Conservation (phyloP, 2,329 filamentous ascomycete species). For the Pseudogymnoascus sp. region DNA sequence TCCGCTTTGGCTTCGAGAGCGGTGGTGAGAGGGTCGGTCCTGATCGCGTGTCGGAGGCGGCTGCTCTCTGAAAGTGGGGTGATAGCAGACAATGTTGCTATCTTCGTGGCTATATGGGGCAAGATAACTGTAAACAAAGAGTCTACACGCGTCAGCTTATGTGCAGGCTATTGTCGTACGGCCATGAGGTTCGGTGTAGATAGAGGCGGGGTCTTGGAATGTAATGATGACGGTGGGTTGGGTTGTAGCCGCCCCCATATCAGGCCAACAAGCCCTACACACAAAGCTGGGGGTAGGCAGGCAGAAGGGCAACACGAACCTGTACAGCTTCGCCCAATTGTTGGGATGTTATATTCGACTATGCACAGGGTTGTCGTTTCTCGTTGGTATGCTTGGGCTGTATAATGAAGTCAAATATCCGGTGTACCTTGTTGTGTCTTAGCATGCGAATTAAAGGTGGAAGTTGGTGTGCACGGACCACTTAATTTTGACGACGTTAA, state of each 20-base stretch:
- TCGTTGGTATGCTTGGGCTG: slow-evolving; percentile 6
- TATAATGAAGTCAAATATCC: slow-evolving; percentile 7
- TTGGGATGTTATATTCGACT: slow-evolving; percentile 7
- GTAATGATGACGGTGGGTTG: slow-evolving; percentile 7
- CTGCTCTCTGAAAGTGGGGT: slow-evolving; percentile 3
- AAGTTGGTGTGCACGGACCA: slow-evolving; percentile 8
- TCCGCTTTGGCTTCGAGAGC: not conserved
- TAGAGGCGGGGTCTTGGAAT: slow-evolving; percentile 7
- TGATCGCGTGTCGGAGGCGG: slow-evolving; percentile 4
- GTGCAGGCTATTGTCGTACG: not conserved
- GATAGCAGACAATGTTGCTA: slow-evolving; percentile 5
- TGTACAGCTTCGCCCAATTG: slow-evolving; percentile 7
- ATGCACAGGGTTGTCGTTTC: slow-evolving; percentile 8
- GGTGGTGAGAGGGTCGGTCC: slow-evolving; percentile 4
- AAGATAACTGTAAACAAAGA: slow-evolving; percentile 2
- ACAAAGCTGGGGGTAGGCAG: not conserved
- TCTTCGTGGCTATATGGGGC: slow-evolving; percentile 1
- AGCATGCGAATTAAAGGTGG: slow-evolving; percentile 9
- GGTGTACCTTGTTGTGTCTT: slow-evolving; percentile 9
- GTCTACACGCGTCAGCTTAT: slow-evolving; percentile 4
- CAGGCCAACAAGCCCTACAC: slow-evolving; percentile 2
- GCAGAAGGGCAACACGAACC: not conserved
- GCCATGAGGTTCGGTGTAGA: not conserved
- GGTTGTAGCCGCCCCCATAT: slow-evolving; percentile 6
- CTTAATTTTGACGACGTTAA: slow-evolving; percentile 1